phyloP scores from a whole-genome alignment of 805 yeast genomes.

The Candida alai region DNA sequence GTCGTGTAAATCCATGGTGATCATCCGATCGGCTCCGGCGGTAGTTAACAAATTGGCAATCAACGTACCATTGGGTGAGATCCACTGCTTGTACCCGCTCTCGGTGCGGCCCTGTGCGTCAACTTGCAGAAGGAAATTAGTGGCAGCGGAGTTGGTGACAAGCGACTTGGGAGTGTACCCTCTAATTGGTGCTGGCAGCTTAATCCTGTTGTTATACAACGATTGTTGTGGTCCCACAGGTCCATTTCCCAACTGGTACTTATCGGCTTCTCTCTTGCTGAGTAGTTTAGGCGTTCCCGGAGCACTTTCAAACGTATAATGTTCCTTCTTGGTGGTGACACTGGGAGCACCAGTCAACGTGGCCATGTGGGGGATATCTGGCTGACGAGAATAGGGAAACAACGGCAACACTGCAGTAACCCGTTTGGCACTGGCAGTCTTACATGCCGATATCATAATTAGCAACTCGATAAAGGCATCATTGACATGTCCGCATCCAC shows the following conservation, averaged over 20 bases:
- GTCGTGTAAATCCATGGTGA: slow-evolving; percentile 97
- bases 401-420: slow-evolving; percentile 91
- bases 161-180: slow-evolving; percentile 21
- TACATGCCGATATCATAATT: slow-evolving; percentile 87
- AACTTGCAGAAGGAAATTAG: slow-evolving; percentile 26
- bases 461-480: slow-evolving; percentile 80
- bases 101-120: slow-evolving; percentile 41
- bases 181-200: slow-evolving; percentile 9
- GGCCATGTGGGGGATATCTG: slow-evolving; percentile 79
- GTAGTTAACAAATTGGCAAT: slow-evolving; percentile 82
- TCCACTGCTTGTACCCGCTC: slow-evolving; percentile 88
- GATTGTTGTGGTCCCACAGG: too few species aligned
- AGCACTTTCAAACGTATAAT: slow-evolving; percentile 47
- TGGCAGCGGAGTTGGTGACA: slow-evolving; percentile 32
- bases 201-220: slow-evolving; percentile 5
- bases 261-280: slow-evolving; percentile 17
- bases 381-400: slow-evolving; percentile 94
- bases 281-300: slow-evolving; percentile 49
- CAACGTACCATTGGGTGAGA: slow-evolving; percentile 90
- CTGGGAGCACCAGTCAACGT: slow-evolving; percentile 67
- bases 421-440: slow-evolving; percentile 81
- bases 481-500: slow-evolving; percentile 85
- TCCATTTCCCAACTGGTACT: slow-evolving; percentile 8
- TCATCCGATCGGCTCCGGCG: slow-evolving; percentile 94
- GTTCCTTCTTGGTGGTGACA: slow-evolving; percentile 28